Evolutionary conservation across 2,329 filamentous ascomycete species (phyloP).

Genomic region (Talaromyces funiculosus): DNA sequence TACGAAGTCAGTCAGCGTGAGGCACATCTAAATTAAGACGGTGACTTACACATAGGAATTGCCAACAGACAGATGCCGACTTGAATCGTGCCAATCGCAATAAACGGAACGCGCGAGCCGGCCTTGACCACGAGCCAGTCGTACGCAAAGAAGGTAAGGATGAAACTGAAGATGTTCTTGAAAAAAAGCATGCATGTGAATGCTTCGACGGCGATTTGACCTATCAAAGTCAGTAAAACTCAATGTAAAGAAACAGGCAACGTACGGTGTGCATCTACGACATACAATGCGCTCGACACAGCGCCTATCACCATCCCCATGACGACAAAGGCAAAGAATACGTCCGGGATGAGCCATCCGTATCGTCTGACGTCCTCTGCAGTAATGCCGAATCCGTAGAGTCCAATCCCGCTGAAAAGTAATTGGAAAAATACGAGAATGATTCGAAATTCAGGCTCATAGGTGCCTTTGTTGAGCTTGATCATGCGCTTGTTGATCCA

Average conservation of each 20-base stretch:
- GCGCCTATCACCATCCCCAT: constrained; percentile 89
- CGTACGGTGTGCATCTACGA: constrained; percentile 86
- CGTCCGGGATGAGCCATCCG: constrained; percentile 66
- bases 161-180: constrained; percentile 90
- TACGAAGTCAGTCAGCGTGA: constrained; percentile 30
- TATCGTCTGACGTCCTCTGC: constrained; percentile 57
- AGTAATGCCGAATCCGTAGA: constrained; percentile 80
- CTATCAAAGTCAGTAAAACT: constrained; percentile 34
- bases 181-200: constrained; percentile 89
- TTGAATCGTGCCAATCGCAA: constrained; percentile 69
- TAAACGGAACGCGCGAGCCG: constrained; percentile 55
- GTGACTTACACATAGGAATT: constrained; percentile 75
- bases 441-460: constrained; percentile 88
- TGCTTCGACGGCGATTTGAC: constrained; percentile 75
- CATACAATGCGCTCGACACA: constrained; percentile 77
- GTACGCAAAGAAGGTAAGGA: constrained; percentile 76
- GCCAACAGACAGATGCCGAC: constrained; percentile 68
- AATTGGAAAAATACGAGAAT: constrained; percentile 77
- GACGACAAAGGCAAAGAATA: constrained; percentile 80
- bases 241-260: constrained; percentile 20
- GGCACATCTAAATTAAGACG: too few species aligned
- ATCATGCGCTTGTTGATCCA: constrained; percentile 66
- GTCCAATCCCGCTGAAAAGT: constrained; percentile 67
- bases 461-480: constrained; percentile 68
- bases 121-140: constrained; percentile 66